A percentile compares a stretch with the other conserved stretches of the same genome.
Conservation (phyloP, 108 stramenopile genomes). For the Cylindrotheca fusiformis region DNA sequence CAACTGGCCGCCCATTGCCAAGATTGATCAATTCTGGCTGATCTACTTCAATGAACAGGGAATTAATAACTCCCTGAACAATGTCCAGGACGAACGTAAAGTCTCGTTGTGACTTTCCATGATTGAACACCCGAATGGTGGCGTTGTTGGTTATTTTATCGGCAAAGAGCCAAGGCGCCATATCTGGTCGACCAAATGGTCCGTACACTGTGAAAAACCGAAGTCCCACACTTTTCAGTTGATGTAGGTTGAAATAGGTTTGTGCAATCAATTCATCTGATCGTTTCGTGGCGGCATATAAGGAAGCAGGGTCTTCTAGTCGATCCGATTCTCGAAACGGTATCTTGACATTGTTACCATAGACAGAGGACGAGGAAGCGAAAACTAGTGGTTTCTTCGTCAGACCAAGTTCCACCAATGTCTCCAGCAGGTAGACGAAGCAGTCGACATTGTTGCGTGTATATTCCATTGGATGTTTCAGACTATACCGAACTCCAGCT, state of each 20-base stretch:
- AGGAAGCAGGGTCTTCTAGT: constrained; percentile 32
- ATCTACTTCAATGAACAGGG: constrained; percentile 66
- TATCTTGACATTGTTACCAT: constrained; percentile 34
- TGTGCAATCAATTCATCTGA: constrained; percentile 38
- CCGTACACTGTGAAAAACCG: constrained; percentile 42
- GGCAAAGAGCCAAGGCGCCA: constrained; percentile 98
- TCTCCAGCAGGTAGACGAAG: constrained; percentile 26
- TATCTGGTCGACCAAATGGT: constrained; percentile 75
- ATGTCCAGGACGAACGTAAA: constrained; percentile 92
- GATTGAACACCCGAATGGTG: constrained; percentile 94
- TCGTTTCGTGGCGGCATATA: constrained; percentile 42
- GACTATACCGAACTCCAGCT: constrained; percentile 38
- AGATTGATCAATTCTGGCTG: constrained; percentile 72
- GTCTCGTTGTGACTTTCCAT: constrained; percentile 85
- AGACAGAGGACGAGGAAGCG: constrained; percentile 32
- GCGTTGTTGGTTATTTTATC: constrained; percentile 86
- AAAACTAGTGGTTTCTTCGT: constrained; percentile 26
- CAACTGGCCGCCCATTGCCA: constrained; percentile 91
- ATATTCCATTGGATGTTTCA: constrained; percentile 37
- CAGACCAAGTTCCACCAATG: constrained; percentile 19
- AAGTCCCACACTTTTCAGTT: constrained; percentile 33
- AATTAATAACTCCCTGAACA: constrained; percentile 84
- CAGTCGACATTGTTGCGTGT: constrained; percentile 39
- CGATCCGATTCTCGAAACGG: constrained; percentile 35
- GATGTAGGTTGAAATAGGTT: constrained; percentile 40